Evolutionary conservation across 2,329 filamentous ascomycete genomes (phyloP), one percentile per base, ranked within the genome.

Genomic region (Botryotinia globosa): DNA sequence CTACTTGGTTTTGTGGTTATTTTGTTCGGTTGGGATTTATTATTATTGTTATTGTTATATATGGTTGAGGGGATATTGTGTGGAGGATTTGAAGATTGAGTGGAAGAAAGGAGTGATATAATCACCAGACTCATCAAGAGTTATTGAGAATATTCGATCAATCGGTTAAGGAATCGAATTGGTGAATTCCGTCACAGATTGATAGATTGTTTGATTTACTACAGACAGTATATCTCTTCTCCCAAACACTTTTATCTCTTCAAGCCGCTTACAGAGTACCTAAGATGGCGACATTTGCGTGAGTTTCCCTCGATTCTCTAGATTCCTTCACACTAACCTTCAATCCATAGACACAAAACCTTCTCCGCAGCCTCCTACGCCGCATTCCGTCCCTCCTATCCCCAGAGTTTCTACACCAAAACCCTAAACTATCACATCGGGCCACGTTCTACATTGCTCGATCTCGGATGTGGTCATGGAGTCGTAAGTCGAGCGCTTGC

Each of bases 391-490:
- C 89, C 89, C 25, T 82, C 83, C 39, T 91, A 91, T 78, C 88
- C 88, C 10, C 78, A 81, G 82, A 83, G 70, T 85, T 82, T 91
- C 44, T 90, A 86, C 81, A 83, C 83, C 69, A 85, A 82, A 29
- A 81, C 91, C 16, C 82, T 91, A 20, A 78, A 79, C 34, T 90
- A 87, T 79, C 87, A 90, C 79, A 81, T 83, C 37, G 77, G 79
- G 74, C 32, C 82, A 77, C 74, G 78, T 16, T 78, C 78, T 4
- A 77, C 81, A 32, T 81, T 81, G 69, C 79, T 91, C 14, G 90
- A 91, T 78, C 82, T 91, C n/a, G 89, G 90, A 66, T 89, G 87
- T 76, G 89, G 89, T 4, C 88, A 89, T 74, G 89, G 89, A 34
- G 82, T 87, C 68, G 84, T 89, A 34, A 83, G 87, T 10, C 85